Percentiles rank a stretch among this genome's conserved stretches.
phyloP scores from a whole-genome alignment of 2,329 filamentous ascomycete species.

The Calonectria multiphialidica region DNA sequence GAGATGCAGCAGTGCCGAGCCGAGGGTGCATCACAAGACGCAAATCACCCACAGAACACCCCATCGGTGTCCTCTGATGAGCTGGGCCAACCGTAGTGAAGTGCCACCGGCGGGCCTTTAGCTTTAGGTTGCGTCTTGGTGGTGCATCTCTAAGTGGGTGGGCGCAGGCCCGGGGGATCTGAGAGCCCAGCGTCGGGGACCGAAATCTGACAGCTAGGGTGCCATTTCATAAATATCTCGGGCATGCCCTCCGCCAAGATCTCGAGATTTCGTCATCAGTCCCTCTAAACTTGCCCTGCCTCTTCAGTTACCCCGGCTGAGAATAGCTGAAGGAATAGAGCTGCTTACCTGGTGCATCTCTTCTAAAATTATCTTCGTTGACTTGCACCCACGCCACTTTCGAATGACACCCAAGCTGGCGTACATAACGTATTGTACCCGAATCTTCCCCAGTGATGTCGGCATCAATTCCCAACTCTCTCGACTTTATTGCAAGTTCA shows the following conservation, averaged over 20 bases:
- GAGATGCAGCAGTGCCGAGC: background rate
- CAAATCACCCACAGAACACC: background rate
- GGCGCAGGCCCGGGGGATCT: background rate
- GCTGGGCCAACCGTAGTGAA: background rate
- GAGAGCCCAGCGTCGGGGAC: background rate
- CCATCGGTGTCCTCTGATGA: background rate
- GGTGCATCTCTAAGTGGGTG: background rate
- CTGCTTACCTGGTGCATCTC: background rate
- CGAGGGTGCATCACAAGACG: background rate
- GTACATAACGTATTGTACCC: background rate
- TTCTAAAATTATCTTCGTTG: background rate
- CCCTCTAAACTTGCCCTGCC: slow-evolving; percentile 6
- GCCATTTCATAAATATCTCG: slow-evolving; percentile 18
- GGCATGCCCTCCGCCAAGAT: background rate
- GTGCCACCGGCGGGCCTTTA: background rate
- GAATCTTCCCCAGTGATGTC: background rate
- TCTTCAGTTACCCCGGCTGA: background rate
- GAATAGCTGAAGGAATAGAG: slow-evolving; percentile 11
- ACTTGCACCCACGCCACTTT: background rate
- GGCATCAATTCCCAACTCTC: background rate
- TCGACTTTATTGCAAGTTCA: background rate
- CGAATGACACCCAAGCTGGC: background rate
- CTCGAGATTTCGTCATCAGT: background rate
- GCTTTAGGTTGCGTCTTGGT: background rate
- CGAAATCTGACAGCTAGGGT: slow-evolving; percentile 13